Percentiles rank a stretch among this genome's conserved stretches.
Conservation (phyloP, 768 basidiomycete genomes). For the Suillus discolor region DNA sequence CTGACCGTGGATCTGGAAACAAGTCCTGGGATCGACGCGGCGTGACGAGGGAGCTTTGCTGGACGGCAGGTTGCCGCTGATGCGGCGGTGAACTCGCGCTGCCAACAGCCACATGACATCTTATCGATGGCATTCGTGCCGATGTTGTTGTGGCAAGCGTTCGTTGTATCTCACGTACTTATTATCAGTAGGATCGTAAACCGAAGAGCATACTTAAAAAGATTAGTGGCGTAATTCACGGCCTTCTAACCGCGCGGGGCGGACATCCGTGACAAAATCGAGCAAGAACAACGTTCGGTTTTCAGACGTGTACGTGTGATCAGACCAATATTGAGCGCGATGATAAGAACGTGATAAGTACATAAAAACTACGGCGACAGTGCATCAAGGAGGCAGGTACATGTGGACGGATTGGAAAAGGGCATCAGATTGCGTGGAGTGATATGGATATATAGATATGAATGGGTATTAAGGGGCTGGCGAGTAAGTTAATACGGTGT, state of each 20-base stretch:
- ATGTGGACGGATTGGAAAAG: slow-evolving; percentile 19
- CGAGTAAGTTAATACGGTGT: slow-evolving; percentile 36
- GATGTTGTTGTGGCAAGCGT: neutral
- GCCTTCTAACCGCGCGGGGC: slow-evolving; percentile 24
- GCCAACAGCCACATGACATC: neutral
- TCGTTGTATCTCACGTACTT: neutral
- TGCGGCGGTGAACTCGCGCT: neutral
- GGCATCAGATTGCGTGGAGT: slow-evolving; percentile 27
- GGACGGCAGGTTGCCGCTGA: neutral
- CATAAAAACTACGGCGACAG: slow-evolving; percentile 30
- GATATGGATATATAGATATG: slow-evolving; percentile 34
- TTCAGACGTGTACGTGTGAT: slow-evolving; percentile 4
- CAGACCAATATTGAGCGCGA: neutral
- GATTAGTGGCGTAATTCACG: slow-evolving; percentile 1
- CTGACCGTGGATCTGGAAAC: slow-evolving; percentile 5
- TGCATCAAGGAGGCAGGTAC: slow-evolving; percentile 26
- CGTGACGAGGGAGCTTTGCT: slow-evolving; percentile 3
- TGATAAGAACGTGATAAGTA: slow-evolving; percentile 25
- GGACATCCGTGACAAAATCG: slow-evolving; percentile 26
- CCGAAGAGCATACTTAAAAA: slow-evolving; percentile 6
- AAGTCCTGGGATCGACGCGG: neutral
- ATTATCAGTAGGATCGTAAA: neutral
- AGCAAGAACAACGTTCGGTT: neutral
- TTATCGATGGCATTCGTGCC: neutral
- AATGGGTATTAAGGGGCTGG: slow-evolving; percentile 38